Conservation (phyloP, 164 flowering plant genomes). For the Nelumbo lutea region DNA sequence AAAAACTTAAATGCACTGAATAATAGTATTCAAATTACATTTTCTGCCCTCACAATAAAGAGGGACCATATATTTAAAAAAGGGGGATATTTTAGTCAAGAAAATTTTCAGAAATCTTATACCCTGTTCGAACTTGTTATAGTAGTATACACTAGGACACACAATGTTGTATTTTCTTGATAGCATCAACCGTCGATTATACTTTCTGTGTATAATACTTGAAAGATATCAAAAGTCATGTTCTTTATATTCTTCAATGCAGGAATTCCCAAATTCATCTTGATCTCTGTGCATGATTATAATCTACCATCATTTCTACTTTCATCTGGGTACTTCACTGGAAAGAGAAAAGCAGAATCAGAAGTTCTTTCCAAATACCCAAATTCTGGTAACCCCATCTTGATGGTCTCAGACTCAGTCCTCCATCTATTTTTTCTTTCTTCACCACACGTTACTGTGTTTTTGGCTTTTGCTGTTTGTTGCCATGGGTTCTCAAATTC, state of each 20-base stretch:
- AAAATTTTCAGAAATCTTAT: no score
- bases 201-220: not conserved
- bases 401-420: not conserved
- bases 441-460: not conserved
- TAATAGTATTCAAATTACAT: no score
- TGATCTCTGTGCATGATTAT: slow-evolving; percentile 96
- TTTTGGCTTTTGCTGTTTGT: not conserved
- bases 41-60: no score
- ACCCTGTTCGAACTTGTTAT: no score
- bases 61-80: no score
- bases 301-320: slow-evolving; percentile 85
- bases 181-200: not conserved
- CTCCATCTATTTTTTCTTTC: not conserved
- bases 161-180: not conserved
- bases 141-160: no score
- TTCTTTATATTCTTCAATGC: slow-evolving; percentile 15
- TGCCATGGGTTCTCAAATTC: not conserved
- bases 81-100: no score
- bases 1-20: no score
- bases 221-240: not conserved
- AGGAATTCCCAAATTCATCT: slow-evolving; percentile 90
- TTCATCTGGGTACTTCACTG: slow-evolving; percentile 80
- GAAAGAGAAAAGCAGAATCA: slow-evolving; percentile 93
- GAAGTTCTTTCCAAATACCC: slow-evolving; percentile 89
- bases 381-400: slow-evolving; percentile 53